A percentile compares a stretch with the other conserved stretches of the same genome.
Conservation (phyloP, 768 basidiomycete species). For the Sistotremastrum niveocremeum region DNA sequence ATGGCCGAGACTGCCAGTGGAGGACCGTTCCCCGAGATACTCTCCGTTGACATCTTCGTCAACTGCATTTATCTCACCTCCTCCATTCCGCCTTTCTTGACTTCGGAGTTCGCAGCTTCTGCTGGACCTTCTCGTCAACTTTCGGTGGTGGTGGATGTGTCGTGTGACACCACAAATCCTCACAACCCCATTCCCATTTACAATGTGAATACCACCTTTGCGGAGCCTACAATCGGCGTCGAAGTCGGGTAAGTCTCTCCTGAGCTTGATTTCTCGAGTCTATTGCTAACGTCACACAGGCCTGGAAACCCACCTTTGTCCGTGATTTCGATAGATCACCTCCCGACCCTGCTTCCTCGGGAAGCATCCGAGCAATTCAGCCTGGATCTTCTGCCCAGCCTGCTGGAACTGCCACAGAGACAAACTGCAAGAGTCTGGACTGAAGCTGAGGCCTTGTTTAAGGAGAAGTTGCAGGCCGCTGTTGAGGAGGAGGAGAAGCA, state of each 20-base stretch:
- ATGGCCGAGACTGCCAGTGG: constrained; percentile 93
- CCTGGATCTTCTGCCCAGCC: constrained; percentile 67
- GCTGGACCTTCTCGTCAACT: constrained; percentile 59
- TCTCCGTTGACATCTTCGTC: constrained; percentile 95
- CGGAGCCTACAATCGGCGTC: constrained; percentile 80
- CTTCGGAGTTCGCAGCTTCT: constrained; percentile 49
- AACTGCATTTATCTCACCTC: constrained; percentile 98
- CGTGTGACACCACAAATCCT: constrained; percentile 98
- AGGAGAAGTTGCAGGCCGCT: constrained; percentile 47
- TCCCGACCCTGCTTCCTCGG: constrained; percentile 87
- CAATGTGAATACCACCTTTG: constrained; percentile 84
- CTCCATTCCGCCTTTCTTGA: constrained; percentile 73
- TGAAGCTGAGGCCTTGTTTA: constrained; percentile 76
- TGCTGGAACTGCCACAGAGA: constrained; percentile 63
- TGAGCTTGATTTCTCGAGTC: not conserved
- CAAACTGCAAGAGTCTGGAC: constrained; percentile 66
- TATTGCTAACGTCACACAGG: constrained; percentile 19
- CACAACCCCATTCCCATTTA: constrained; percentile 98
- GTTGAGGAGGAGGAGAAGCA: constrained; percentile 13
- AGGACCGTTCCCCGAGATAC: constrained; percentile 89
- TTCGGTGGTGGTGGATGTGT: constrained; percentile 87
- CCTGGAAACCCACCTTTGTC: constrained; percentile 53
- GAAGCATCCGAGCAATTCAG: constrained; percentile 98
- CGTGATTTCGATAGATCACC: constrained; percentile 92
- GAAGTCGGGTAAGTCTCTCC: constrained; percentile 51